Conservation (phyloP, 2,329 filamentous ascomycete genomes). For the Fusarium papillatum region DNA sequence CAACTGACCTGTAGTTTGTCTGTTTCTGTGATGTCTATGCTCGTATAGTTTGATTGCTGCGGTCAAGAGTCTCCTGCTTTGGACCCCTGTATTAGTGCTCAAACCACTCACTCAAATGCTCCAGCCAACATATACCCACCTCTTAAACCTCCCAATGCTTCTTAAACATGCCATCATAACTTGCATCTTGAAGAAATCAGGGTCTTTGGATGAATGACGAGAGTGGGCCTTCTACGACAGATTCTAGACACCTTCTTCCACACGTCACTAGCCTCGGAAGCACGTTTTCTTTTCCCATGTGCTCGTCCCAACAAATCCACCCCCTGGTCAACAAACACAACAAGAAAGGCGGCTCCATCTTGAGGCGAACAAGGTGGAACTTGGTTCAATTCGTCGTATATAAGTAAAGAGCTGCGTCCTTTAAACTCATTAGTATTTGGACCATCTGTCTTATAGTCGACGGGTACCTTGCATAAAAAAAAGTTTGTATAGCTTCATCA, state of each 20-base stretch:
- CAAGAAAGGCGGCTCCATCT: constrained; percentile 25
- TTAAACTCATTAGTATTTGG: background rate
- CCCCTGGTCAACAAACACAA: constrained; percentile 35
- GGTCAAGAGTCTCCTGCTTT: background rate
- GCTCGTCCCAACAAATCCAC: constrained; percentile 48
- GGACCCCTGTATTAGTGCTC: constrained; percentile 25
- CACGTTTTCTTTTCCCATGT: constrained; percentile 42
- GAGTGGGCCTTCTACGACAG: constrained; percentile 35
- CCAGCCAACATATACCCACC: background rate
- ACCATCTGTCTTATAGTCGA: background rate
- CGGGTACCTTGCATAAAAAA: background rate
- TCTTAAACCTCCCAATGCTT: background rate
- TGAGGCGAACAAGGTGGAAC: constrained; percentile 30
- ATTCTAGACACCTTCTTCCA: constrained; percentile 26
- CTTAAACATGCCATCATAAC: constrained; percentile 10
- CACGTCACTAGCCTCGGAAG: constrained; percentile 41
- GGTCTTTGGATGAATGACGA: constrained; percentile 2
- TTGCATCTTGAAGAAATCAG: constrained; percentile 11
- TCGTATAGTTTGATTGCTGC: constrained; percentile 9
- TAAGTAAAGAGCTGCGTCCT: constrained; percentile 5
- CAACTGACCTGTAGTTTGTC: constrained; percentile 19
- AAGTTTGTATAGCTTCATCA: constrained; percentile 36
- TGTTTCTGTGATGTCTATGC: background rate
- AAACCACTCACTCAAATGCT: constrained; percentile 20
- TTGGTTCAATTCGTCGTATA: constrained; percentile 9